phyloP scores from a whole-genome alignment of 768 basidiomycete genomes.

The Sutorius australiensis region DNA sequence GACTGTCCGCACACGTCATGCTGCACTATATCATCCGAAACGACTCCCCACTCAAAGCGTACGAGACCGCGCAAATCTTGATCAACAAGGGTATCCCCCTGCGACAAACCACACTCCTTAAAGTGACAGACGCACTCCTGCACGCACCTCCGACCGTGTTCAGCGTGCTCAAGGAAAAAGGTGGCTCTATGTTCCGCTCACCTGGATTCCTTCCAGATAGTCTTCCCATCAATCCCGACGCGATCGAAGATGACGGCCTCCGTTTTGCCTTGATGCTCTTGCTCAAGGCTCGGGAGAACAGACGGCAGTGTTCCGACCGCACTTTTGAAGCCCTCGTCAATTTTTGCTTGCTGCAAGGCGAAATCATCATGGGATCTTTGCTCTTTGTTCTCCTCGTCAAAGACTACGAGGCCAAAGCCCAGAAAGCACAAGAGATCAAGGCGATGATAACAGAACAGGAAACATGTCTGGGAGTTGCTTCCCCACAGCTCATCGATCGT shows the following conservation, averaged over 20 bases:
- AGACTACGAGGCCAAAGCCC: constrained; percentile 50
- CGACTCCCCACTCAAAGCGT: constrained; percentile 47
- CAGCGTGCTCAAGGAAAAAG: constrained; percentile 16
- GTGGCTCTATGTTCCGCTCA: constrained; percentile 15
- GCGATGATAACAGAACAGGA: constrained; percentile 20
- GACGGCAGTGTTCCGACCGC: constrained; percentile 51
- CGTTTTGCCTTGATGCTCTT: constrained; percentile 54
- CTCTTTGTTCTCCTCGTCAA: constrained; percentile 63
- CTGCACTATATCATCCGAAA: constrained; percentile 60
- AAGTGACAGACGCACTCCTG: constrained; percentile 27
- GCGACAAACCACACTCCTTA: constrained; percentile 47
- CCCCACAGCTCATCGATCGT: constrained; percentile 14
- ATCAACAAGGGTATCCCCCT: constrained; percentile 52
- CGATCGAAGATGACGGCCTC: constrained; percentile 39
- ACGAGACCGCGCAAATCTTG: constrained; percentile 46
- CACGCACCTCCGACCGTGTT: constrained; percentile 24
- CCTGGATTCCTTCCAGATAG: constrained; percentile 13
- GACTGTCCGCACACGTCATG: constrained; percentile 59
- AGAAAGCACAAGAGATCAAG: constrained; percentile 26
- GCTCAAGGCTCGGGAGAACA: constrained; percentile 47
- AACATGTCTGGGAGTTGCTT: constrained; percentile 1
- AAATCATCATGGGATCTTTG: constrained; percentile 72
- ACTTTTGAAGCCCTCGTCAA: constrained; percentile 61
- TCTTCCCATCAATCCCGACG: constrained; percentile 32
- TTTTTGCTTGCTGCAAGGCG: constrained; percentile 70